Percentiles rank a stretch among this genome's conserved stretches.
Evolutionary conservation across 805 yeast genomes (phyloP).

Genomic region (Yamadazyma laniorum): DNA sequence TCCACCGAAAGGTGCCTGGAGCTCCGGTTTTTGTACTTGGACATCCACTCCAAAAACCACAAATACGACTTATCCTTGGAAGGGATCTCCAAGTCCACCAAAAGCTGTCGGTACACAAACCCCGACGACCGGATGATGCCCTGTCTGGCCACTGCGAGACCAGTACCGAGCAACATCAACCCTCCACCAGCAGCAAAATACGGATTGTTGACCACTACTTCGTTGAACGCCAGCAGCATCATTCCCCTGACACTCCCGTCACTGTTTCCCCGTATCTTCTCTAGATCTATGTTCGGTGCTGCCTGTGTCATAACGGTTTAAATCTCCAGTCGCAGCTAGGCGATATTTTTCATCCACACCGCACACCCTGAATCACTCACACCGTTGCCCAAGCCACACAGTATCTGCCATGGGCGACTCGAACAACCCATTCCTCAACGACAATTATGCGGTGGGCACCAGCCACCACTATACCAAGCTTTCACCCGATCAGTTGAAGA

Average conservation of each 20-base stretch:
- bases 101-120: slow-evolving; percentile 73
- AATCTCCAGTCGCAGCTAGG: too few relatives aligned
- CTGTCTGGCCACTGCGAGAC: slow-evolving; percentile 71
- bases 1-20: slow-evolving; percentile 89
- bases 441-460: slow-evolving; percentile 9
- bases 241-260: slow-evolving; percentile 35
- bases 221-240: slow-evolving; percentile 43
- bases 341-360: too few relatives aligned
- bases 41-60: slow-evolving; percentile 98
- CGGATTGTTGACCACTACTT: slow-evolving; percentile 72
- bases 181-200: slow-evolving; percentile 99
- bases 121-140: slow-evolving; percentile 63
- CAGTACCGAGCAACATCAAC: slow-evolving; percentile 90
- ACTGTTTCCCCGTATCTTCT: slow-evolving; percentile 31
- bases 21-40: slow-evolving; percentile 67
- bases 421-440: slow-evolving; percentile 14
- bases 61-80: slow-evolving; percentile 88
- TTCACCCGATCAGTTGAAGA: slow-evolving; percentile 8
- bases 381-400: too few relatives aligned
- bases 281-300: slow-evolving; percentile 26
- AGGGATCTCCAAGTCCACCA: slow-evolving; percentile 91
- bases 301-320: slow-evolving; percentile 9
- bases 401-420: slow-evolving; percentile 1
- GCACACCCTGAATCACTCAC: too few relatives aligned
- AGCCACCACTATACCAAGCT: slow-evolving; percentile 12